phyloP scores from a whole-genome alignment of 768 basidiomycete genomes.

The Ephemerocybe angulata region DNA sequence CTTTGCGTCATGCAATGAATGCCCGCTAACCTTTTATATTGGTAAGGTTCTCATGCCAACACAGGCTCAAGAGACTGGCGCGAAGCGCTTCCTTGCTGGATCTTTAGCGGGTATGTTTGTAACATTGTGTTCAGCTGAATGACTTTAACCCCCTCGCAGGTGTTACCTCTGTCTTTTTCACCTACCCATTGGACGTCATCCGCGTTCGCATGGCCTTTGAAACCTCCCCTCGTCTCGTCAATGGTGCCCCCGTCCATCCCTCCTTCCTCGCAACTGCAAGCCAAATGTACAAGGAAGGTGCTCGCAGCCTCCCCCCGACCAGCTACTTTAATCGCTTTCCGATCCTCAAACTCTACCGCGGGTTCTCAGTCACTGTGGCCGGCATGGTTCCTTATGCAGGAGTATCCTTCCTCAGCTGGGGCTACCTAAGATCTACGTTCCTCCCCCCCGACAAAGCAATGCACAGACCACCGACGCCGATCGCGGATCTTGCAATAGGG shows the following conservation, averaged over 20 bases:
- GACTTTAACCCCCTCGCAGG: conserved; percentile 37
- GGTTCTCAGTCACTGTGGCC: conserved; percentile 87
- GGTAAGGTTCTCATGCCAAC: conserved; percentile 83
- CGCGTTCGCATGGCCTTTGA: conserved; percentile 94
- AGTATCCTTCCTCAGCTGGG: conserved; percentile 92
- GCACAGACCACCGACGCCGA: conserved; percentile 36
- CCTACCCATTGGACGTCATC: conserved; percentile 93
- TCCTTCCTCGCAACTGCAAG: conserved; percentile 54
- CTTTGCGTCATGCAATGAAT: background rate
- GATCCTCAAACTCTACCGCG: conserved; percentile 90
- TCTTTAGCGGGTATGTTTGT: conserved; percentile 70
- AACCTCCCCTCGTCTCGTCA: conserved; percentile 38
- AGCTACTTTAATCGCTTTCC: conserved; percentile 59
- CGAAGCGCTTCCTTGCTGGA: conserved; percentile 80
- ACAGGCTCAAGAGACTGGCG: conserved; percentile 68
- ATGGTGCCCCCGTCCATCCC: conserved; percentile 31
- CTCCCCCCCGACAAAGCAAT: conserved; percentile 41
- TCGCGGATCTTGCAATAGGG: conserved; percentile 76
- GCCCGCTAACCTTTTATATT: conserved; percentile 11
- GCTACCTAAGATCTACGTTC: conserved; percentile 61
- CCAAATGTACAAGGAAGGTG: conserved; percentile 69
- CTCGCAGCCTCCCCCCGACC: conserved; percentile 24
- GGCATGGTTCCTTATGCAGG: conserved; percentile 98
- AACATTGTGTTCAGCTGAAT: conserved; percentile 1
- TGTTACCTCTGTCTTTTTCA: conserved; percentile 82